phyloP scores from a whole-genome alignment of 768 basidiomycete species.

The Ramaria sp. region DNA sequence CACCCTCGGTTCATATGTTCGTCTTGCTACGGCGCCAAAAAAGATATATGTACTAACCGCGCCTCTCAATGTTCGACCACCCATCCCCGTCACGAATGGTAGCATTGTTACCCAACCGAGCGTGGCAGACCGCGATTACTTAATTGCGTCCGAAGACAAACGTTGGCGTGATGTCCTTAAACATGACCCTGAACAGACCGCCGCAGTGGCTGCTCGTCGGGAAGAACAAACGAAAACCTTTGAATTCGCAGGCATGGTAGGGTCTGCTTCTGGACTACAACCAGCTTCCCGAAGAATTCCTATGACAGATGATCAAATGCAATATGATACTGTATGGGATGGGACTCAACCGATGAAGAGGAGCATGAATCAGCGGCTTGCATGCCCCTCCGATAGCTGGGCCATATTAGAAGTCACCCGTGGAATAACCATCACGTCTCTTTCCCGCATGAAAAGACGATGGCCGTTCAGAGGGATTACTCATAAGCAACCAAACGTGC shows the following conservation, averaged over 20 bases:
- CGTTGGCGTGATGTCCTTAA: neutral
- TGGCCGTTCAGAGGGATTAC: neutral
- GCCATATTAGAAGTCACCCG: slow-evolving; percentile 4
- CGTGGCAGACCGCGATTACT: neutral
- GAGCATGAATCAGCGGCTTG: neutral
- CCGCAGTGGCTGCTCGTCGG: neutral
- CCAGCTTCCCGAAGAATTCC: neutral
- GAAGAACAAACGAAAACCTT: neutral
- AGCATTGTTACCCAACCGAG: slow-evolving; percentile 2
- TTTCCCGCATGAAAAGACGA: neutral
- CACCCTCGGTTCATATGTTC: neutral
- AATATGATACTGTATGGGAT: neutral
- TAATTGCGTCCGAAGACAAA: neutral
- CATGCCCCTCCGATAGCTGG: neutral
- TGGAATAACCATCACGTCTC: neutral
- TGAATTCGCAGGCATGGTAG: neutral
- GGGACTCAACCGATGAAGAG: neutral
- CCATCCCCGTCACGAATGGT: neutral
- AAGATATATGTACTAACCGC: neutral
- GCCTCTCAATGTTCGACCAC: neutral
- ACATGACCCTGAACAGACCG: neutral
- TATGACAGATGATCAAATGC: neutral
- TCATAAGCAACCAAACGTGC: neutral
- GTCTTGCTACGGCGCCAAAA: neutral
- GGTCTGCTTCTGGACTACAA: neutral